phyloP scores from a whole-genome alignment of 78 protist species.

The Speleostelium caveatum region DNA sequence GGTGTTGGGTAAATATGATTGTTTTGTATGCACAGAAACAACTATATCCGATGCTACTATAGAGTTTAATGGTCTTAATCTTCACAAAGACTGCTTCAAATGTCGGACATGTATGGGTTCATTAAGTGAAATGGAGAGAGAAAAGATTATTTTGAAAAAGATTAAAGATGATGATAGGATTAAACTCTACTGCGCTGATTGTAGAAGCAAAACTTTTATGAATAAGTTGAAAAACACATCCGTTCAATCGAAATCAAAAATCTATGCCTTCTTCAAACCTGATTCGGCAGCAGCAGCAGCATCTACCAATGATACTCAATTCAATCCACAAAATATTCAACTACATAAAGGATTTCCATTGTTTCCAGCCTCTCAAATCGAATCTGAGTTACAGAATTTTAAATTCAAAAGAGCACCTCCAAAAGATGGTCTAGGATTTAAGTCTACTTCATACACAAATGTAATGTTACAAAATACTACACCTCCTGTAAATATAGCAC shows the following conservation, averaged over 20 bases:
- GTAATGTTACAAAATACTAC: not conserved
- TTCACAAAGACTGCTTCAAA: conserved; percentile 46
- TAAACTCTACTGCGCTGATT: conserved; percentile 52
- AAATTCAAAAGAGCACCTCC: conserved; percentile 31
- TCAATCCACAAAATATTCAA: not conserved
- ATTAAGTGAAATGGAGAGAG: conserved; percentile 12
- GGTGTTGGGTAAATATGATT: conserved; percentile 34
- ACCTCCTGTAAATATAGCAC: not conserved
- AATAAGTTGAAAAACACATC: conserved; percentile 49
- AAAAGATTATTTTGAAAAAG: conserved; percentile 20
- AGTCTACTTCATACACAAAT: not conserved
- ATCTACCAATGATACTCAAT: not conserved
- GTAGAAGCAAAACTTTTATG: conserved; percentile 43
- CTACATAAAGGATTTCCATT: not conserved
- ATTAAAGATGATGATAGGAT: conserved; percentile 47
- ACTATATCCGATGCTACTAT: conserved; percentile 11
- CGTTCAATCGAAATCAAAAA: conserved; percentile 15
- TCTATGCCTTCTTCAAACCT: conserved; percentile 24
- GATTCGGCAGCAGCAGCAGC: not conserved
- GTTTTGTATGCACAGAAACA: conserved; percentile 22
- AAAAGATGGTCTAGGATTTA: conserved; percentile 20
- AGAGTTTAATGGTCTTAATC: not conserved
- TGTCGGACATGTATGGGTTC: conserved; percentile 30
- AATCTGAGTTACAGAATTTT: conserved; percentile 39
- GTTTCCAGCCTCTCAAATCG: not conserved